These are phyloP conservation scores for Fusarium concolor DNA, from an alignment of 2,329 filamentous ascomycete species.

Conservation along the genomic window DNA sequence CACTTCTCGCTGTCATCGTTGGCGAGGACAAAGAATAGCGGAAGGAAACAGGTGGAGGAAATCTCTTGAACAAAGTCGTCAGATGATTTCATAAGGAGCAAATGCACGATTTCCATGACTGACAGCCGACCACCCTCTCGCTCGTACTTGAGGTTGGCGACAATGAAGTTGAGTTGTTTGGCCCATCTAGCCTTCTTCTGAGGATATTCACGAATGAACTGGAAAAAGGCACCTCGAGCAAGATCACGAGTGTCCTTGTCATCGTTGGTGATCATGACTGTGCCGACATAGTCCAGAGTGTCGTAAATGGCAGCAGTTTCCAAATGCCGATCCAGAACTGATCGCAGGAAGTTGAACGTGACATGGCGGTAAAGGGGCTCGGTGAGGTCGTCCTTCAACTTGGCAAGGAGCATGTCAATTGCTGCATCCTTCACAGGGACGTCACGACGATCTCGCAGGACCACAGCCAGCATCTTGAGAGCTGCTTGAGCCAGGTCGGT, in stretches of 20 bases:
- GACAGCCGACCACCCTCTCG: constrained; percentile 89
- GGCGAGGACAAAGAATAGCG: constrained; percentile 83
- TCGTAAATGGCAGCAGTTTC: constrained; percentile 92
- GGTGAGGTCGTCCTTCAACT: constrained; percentile 88
- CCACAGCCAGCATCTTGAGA: constrained; percentile 86
- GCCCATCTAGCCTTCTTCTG: constrained; percentile 90
- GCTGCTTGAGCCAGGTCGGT: constrained; percentile 88
- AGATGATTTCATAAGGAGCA: constrained; percentile 86
- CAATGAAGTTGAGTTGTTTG: constrained; percentile 88
- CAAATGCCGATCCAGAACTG: constrained; percentile 85
- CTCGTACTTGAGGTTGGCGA: constrained; percentile 91
- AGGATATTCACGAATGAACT: constrained; percentile 94
- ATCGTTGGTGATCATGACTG: constrained; percentile 96
- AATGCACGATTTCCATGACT: constrained; percentile 90
- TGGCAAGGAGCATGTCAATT: constrained; percentile 83
- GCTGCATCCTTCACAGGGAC: constrained; percentile 83
- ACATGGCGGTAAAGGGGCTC: constrained; percentile 92
- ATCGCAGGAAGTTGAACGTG: constrained; percentile 93
- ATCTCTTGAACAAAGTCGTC: constrained; percentile 86
- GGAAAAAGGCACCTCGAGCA: constrained; percentile 89
- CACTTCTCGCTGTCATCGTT: constrained; percentile 92
- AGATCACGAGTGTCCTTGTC: constrained; percentile 88
- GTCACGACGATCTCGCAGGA: constrained; percentile 83
- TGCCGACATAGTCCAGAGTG: constrained; percentile 86
- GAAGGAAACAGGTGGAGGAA: constrained; percentile 83